These are phyloP conservation scores for Mycena olivaceomarginata DNA, from an alignment of 768 basidiomycete genomes.

Conservation along the genomic window DNA sequence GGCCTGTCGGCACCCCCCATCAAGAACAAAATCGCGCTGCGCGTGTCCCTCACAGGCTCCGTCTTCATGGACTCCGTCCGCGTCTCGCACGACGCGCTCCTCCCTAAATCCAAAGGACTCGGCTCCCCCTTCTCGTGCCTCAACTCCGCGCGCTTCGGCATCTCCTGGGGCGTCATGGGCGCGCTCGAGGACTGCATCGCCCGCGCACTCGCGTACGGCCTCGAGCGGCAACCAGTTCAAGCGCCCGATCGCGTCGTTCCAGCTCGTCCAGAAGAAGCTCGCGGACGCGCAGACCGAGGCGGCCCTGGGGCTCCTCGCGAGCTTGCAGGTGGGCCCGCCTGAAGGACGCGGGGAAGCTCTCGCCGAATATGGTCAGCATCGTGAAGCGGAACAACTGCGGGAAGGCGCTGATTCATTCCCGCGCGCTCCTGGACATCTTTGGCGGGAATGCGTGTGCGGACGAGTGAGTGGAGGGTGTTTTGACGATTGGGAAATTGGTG, in stretches of 20 bases:
- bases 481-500: background rate
- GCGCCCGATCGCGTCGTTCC: slow-evolving; percentile 95
- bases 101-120: slow-evolving; percentile 87
- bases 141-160: slow-evolving; percentile 92
- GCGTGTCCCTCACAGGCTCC: slow-evolving; percentile 89
- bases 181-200: slow-evolving; percentile 94
- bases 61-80: slow-evolving; percentile 95
- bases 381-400: slow-evolving; percentile 98
- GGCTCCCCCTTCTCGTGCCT: slow-evolving; percentile 94
- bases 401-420: slow-evolving; percentile 90
- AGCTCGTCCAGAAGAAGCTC: slow-evolving; percentile 98
- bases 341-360: slow-evolving; percentile 83
- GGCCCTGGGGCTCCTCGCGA: slow-evolving; percentile 83
- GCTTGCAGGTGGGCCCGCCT: slow-evolving; percentile 89
- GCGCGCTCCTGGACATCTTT: slow-evolving; percentile 90
- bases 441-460: slow-evolving; percentile 96
- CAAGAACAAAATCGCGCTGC: slow-evolving; percentile 94
- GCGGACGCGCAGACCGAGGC: slow-evolving; percentile 95
- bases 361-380: slow-evolving; percentile 96
- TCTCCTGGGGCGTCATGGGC: slow-evolving; percentile 97
- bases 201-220: slow-evolving; percentile 87
- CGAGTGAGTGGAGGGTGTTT: slow-evolving; percentile 76
- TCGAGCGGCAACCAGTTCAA: slow-evolving; percentile 95
- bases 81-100: slow-evolving; percentile 83
- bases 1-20: slow-evolving; percentile 92